These are phyloP conservation scores for Eimeria necatrix DNA, from an alignment of 169 alveolate genomes.

Conservation along the genomic window DNA sequence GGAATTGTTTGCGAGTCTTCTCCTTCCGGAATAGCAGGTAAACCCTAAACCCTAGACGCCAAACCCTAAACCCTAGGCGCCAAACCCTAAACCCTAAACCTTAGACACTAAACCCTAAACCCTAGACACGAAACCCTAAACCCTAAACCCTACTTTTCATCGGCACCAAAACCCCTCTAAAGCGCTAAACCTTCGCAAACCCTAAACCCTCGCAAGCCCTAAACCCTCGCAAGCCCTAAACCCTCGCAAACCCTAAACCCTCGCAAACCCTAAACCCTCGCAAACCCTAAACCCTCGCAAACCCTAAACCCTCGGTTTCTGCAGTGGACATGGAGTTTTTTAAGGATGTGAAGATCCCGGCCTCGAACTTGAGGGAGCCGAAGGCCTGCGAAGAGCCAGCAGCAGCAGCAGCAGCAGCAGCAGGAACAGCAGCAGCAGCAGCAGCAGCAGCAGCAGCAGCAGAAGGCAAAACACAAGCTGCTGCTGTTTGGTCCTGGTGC, in stretches of 20 bases:
- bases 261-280: neutral
- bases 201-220: neutral
- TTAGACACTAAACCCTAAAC: neutral
- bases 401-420: constrained; percentile 35
- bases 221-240: neutral
- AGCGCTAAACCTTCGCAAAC: no score
- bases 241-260: constrained; percentile 6
- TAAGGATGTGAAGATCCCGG: constrained; percentile 30
- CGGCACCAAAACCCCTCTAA: neutral
- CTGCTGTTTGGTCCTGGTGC: constrained; percentile 45
- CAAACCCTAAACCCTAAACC: neutral
- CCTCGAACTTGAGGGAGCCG: constrained; percentile 30
- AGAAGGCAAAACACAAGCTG: neutral
- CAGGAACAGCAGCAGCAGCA: constrained; percentile 23
- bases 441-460: constrained; percentile 37
- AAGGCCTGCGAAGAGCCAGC: constrained; percentile 40
- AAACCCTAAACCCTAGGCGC: no score
- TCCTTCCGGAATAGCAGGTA: constrained; percentile 8
- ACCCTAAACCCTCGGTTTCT: neutral
- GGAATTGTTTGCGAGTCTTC: neutral
- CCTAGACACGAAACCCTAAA: neutral
- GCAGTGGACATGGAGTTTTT: constrained; percentile 49
- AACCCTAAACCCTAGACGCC: constrained; percentile 21
- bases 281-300: constrained; percentile 20
- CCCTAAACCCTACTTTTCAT: neutral